phyloP scores from a whole-genome alignment of 2,329 filamentous ascomycete genomes.

The Parafenestella ontariensis region DNA sequence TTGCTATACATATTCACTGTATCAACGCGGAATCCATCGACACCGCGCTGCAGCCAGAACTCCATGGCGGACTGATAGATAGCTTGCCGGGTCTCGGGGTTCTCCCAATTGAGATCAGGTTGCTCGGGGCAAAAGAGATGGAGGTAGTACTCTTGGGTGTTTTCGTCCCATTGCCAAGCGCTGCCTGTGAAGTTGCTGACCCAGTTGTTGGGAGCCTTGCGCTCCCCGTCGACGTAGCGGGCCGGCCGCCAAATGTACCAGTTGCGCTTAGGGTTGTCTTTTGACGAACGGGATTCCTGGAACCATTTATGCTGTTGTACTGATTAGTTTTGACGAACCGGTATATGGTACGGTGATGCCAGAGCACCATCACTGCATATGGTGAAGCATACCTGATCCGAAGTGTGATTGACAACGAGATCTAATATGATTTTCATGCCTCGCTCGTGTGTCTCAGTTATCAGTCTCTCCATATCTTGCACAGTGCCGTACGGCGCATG shows the following conservation, averaged over 20 bases:
- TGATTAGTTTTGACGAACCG: not conserved
- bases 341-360: not conserved
- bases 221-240: slow-evolving; percentile 61
- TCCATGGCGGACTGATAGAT: slow-evolving; percentile 73
- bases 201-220: slow-evolving; percentile 79
- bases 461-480: slow-evolving; percentile 49
- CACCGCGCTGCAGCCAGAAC: slow-evolving; percentile 79
- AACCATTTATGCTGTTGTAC: slow-evolving; percentile 62
- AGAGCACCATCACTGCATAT: not conserved
- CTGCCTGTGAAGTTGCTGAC: slow-evolving; percentile 67
- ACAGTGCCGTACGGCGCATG: slow-evolving; percentile 51
- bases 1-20: slow-evolving; percentile 50
- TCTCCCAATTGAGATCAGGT: slow-evolving; percentile 88
- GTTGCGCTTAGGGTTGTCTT: slow-evolving; percentile 58
- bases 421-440: slow-evolving; percentile 51
- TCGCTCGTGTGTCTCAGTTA: slow-evolving; percentile 43
- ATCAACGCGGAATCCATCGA: slow-evolving; percentile 56
- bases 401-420: slow-evolving; percentile 52
- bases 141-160: slow-evolving; percentile 76
- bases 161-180: slow-evolving; percentile 74
- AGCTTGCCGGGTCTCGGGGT: slow-evolving; percentile 69
- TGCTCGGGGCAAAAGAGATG: slow-evolving; percentile 78
- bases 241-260: slow-evolving; percentile 64
- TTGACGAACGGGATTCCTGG: slow-evolving; percentile 60
- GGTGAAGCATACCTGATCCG: slow-evolving; percentile 31